Evolutionary conservation across 768 basidiomycete genomes (phyloP).

Genomic region (Mycena capillaripes): DNA sequence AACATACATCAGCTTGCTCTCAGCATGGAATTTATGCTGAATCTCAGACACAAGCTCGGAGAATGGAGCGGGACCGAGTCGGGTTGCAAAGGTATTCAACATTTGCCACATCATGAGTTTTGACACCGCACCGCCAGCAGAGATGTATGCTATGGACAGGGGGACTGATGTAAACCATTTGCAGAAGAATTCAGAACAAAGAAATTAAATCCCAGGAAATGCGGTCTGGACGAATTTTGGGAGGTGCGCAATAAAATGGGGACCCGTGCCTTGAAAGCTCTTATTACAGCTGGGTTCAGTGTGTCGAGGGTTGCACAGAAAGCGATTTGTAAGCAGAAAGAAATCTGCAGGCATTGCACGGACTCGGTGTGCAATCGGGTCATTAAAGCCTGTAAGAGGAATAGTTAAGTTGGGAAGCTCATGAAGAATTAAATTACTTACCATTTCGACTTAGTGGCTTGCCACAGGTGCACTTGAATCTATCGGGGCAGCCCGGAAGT

Average conservation of each 20-base stretch:
- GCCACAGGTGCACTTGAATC: not conserved
- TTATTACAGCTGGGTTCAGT: not conserved
- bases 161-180: no score
- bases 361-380: not conserved
- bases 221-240: not conserved
- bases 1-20: no score
- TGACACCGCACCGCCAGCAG: conserved; percentile 5
- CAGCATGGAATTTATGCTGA: not conserved
- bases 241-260: not conserved
- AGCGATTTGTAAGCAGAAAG: not conserved
- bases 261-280: not conserved
- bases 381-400: not conserved
- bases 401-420: not conserved
- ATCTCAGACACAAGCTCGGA: conserved; percentile 6
- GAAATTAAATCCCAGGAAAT: conserved; percentile 10
- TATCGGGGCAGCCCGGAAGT: not conserved
- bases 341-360: not conserved
- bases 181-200: no score
- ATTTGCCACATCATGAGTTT: conserved; percentile 5
- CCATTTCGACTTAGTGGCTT: not conserved
- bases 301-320: not conserved
- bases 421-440: not conserved
- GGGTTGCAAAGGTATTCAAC: not conserved
- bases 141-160: conserved; percentile 21
- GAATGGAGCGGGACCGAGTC: conserved; percentile 13